Evolutionary conservation across 306 rosid species (phyloP).

Genomic region (Prunus fruticosa): DNA sequence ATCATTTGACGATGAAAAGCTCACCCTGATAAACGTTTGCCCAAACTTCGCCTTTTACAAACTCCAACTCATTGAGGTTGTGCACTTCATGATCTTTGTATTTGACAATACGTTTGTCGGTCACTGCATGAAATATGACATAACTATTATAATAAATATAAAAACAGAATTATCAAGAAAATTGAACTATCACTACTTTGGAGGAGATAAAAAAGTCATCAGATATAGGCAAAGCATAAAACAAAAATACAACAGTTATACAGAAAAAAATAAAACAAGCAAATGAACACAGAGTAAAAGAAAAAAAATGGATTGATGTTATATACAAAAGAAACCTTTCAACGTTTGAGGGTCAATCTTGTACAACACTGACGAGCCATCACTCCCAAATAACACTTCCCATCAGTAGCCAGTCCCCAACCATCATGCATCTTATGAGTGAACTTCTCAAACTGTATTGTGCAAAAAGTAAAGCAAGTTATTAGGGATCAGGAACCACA

Average conservation of each 20-base stretch:
- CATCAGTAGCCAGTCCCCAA: constrained; percentile 97
- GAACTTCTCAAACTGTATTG: constrained; percentile 55
- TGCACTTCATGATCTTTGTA: constrained; percentile 67
- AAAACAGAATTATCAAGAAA: neutral
- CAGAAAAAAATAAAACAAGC: neutral
- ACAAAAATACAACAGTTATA: neutral
- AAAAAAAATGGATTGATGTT: neutral
- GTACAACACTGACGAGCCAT: constrained; percentile 78
- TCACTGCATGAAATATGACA: constrained; percentile 41
- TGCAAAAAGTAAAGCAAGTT: constrained; percentile 17
- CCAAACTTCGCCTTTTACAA: constrained; percentile 83
- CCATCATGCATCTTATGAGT: constrained; percentile 85
- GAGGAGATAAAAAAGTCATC: neutral
- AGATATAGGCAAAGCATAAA: neutral
- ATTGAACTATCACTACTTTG: neutral
- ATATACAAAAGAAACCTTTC: constrained; percentile 43
- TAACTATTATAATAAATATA: neutral
- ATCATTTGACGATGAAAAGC: constrained; percentile 4
- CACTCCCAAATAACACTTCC: constrained; percentile 82
- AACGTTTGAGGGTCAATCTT: constrained; percentile 62
- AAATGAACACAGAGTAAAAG: neutral
- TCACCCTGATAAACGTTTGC: constrained; percentile 80
- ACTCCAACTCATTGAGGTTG: constrained; percentile 88
- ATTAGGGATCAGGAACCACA: constrained; percentile 12
- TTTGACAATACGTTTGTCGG: constrained; percentile 48